Conservation (phyloP, 371 early-diverging fungal species). For the Mucor piriformis region DNA sequence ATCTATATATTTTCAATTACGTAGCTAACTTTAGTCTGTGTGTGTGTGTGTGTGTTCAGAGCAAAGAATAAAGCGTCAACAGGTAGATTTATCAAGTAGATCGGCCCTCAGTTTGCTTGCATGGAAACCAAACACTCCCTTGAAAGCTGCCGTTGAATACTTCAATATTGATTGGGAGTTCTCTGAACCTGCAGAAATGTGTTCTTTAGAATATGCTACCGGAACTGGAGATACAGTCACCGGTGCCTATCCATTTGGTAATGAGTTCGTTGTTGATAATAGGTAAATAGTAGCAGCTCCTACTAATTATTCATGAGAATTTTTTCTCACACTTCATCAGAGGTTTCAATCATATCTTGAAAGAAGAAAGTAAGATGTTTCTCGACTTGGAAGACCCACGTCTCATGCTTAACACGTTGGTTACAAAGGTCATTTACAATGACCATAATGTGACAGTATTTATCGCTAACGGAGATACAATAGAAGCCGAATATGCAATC, state of each 20-base stretch:
- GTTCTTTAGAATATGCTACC: constrained; percentile 49
- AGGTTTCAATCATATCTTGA: constrained; percentile 47
- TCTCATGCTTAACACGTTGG: constrained; percentile 36
- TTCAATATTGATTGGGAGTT: constrained; percentile 54
- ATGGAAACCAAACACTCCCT: constrained; percentile 42
- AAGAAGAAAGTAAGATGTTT: constrained; percentile 32
- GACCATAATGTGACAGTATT: constrained; percentile 31
- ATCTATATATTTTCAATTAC: background rate
- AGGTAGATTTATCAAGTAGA: constrained; percentile 45
- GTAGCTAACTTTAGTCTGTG: background rate
- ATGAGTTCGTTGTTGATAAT: constrained; percentile 48
- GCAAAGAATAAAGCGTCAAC: constrained; percentile 30
- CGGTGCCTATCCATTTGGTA: constrained; percentile 41
- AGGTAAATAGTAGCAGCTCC: constrained; percentile 25
- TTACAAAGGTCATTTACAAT: constrained; percentile 37
- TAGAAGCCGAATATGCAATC: constrained; percentile 48
- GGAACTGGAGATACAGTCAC: constrained; percentile 35
- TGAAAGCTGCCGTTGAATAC: constrained; percentile 50
- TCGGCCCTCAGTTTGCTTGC: constrained; percentile 38
- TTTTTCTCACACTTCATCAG: too few species aligned
- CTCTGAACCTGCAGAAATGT: constrained; percentile 49
- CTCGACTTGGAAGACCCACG: constrained; percentile 27
- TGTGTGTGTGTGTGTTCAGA: constrained; percentile 10
- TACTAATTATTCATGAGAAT: too few species aligned
- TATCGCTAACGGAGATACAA: constrained; percentile 32